Evolutionary conservation across 2,329 filamentous ascomycete species (phyloP), one percentile per base, ranked within the genome.

Genomic region (Colletotrichum sp.): DNA sequence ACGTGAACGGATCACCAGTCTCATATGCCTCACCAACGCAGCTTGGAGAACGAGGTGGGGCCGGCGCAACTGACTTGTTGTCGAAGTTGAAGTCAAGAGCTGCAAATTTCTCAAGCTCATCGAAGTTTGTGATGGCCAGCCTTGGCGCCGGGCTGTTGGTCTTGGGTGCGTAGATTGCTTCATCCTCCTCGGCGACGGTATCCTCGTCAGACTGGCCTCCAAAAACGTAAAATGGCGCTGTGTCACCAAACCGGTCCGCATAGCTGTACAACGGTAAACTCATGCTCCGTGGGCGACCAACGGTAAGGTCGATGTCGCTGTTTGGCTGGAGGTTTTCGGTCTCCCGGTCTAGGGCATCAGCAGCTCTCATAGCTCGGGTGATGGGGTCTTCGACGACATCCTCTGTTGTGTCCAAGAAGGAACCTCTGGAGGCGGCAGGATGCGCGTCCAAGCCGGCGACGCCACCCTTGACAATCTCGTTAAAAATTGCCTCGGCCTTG

Each of bases 41-140:
- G 69, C 82, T 86, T 6, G 84, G 81, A 5, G 83, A 80, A 71
- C 67, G 77, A 39, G 24, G 78, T 2, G 69, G 59, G 15, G 57
- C 70, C 5, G 79, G 78, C 2, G 80, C 75, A 15, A 77, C 76
- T 15, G 77, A 78, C 24, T 79, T 78, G 32, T 80, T 79, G 49
- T 83, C 80, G 32, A 80, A 80, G 57, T 83, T 80, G 60, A 75
- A 75, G n/a, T 98, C 80, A 87, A 98, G 64, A 94, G 98, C 76
- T 96, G 96, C 78, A 98, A 98, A 81, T 95, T 96, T 5, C 88
- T 98, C 6, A 94, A 96, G 82, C 86, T 96, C 24, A 84, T 87
- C 81, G 88, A 90, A 79, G 81, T 87, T 63, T 6, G 80, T 82
- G 49, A 83, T 70, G n/a, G 80, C 78, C 62, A 85, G 80, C 6